Percentiles rank a stretch among this genome's conserved stretches.
Conservation (phyloP, 179 eudicot genomes). For the Carnegiea gigantea region DNA sequence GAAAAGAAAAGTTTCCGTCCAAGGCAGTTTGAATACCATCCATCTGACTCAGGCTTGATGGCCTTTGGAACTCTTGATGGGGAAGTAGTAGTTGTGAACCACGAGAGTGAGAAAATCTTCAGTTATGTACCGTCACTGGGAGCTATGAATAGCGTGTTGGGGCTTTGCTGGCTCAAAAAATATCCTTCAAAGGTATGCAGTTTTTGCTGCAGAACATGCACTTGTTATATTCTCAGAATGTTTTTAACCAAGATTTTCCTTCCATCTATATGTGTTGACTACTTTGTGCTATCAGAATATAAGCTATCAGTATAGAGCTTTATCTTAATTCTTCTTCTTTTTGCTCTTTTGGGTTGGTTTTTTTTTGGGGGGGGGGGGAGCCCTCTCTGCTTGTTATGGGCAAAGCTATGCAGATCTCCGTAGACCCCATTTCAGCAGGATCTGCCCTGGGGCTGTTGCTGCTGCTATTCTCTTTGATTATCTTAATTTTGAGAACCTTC, state of each 20-base stretch:
- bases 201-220: constrained; percentile 4
- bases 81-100: constrained; percentile 37
- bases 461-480: not conserved
- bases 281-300: no score
- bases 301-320: not conserved
- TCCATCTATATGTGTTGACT: not conserved
- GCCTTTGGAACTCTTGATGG: constrained; percentile 45
- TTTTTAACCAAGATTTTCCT: not conserved
- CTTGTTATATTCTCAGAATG: not conserved
- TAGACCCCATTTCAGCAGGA: not conserved
- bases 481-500: not conserved
- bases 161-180: constrained; percentile 38
- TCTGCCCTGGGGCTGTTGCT: not conserved
- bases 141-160: constrained; percentile 32
- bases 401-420: not conserved
- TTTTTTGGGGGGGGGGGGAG: not conserved
- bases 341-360: not conserved
- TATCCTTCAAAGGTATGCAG: constrained; percentile 33
- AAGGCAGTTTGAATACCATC: constrained; percentile 87
- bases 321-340: not conserved
- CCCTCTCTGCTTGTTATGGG: not conserved
- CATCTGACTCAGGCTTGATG: constrained; percentile 33
- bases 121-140: constrained; percentile 34
- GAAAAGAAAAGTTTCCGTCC: constrained; percentile 66
- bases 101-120: constrained; percentile 30